phyloP scores from a whole-genome alignment of 108 stramenopile species.

The Skeletonema marinoi region DNA sequence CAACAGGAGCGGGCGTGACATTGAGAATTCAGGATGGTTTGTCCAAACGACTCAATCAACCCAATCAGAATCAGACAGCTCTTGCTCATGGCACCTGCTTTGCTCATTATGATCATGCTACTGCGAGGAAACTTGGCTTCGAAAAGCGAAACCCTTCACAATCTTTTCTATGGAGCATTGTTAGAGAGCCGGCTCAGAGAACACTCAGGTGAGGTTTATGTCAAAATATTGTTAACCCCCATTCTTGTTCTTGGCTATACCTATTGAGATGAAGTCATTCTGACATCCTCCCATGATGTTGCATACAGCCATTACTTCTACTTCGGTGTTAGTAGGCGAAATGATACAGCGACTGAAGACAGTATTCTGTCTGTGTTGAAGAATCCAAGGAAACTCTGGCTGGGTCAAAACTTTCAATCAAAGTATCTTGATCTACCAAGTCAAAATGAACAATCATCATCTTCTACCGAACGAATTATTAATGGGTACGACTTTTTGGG shows the following conservation, averaged over 20 bases:
- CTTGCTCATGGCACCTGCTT: background rate
- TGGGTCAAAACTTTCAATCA: background rate
- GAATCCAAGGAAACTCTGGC: too few relatives aligned
- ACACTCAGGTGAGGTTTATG: background rate
- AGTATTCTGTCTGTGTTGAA: too few relatives aligned
- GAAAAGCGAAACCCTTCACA: background rate
- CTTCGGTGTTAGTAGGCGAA: background rate
- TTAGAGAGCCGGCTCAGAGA: background rate
- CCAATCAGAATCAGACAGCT: too few relatives aligned
- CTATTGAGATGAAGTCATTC: too few relatives aligned
- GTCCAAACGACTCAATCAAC: background rate
- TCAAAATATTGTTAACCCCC: background rate
- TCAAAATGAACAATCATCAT: background rate
- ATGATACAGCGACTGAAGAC: background rate
- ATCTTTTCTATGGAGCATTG: background rate
- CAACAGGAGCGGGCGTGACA: conserved; percentile 1
- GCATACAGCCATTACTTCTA: background rate
- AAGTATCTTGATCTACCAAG: conserved; percentile 1
- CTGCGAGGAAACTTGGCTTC: background rate
- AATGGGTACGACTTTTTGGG: conserved; percentile 59
- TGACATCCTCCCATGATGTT: background rate
- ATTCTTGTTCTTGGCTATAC: too few relatives aligned
- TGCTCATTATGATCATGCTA: background rate
- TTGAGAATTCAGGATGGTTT: background rate
- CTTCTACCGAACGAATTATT: conserved; percentile 6